Evolutionary conservation across 2,329 filamentous ascomycete species (phyloP), one percentile per base, ranked within the genome.

Genomic region (Cytospora piceae): DNA sequence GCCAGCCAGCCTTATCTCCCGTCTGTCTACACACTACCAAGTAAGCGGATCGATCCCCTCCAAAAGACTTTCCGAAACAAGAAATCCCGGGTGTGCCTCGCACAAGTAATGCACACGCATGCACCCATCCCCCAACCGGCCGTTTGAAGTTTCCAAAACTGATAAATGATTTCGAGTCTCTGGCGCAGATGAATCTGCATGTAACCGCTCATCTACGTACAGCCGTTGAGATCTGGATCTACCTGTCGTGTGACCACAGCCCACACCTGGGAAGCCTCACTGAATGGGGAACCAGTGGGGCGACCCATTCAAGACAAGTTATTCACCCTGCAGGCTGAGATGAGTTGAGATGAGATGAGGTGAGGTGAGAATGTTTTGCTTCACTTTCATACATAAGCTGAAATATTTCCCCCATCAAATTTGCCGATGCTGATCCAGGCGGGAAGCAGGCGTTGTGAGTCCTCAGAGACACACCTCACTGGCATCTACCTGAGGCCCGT

Each of bases 361-460:
- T 46, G n/a, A 46, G 53, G 58, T 63, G 34, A 63, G 6, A 54
- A 39, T 63, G 59, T 63, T 55, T 63, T 57, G 64, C 60, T 49
- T 66, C 64, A 57, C 53, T 46, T 54, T 39, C 46, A 46, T 53
- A 64, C 57, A 64, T 64, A 60, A 61, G 31, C 42, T 53, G 58
- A 53, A 34, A 22, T 37, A 29, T 29, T 1, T 22, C 27, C 46
- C 31, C 56, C 57, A 51, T 31, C 11, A 55, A 27, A 46, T 22
- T 6, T 12, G 22, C 14, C 22, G 20, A 51, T 51, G n/a, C 37
- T 49, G n/a, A 46, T 9, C 32, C 46, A 27, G 22, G 7, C 22
- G 31, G 53, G 1, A 6, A n/a, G 24, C 17, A 14, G 27, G 20
- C 20, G 6, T 24, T 22, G 20, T 12, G 8, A 24, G n/a, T 49